Evolutionary conservation across 768 basidiomycete species (phyloP).

Genomic region (Coprinopsis sp.): DNA sequence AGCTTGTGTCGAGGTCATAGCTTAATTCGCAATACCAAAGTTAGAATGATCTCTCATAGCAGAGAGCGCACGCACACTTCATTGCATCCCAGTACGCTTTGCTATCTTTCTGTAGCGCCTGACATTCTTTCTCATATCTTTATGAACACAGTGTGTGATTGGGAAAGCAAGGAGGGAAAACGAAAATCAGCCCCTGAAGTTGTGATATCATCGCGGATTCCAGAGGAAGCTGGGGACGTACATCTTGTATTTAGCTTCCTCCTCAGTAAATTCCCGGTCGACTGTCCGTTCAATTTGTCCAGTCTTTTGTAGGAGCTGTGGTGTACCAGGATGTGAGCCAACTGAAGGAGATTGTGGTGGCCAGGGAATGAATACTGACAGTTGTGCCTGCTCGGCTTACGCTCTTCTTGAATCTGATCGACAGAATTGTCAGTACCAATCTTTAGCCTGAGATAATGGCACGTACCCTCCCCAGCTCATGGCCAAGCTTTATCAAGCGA

Average conservation of each 20-base stretch:
- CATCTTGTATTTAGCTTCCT: constrained; percentile 88
- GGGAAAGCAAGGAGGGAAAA: too few species aligned
- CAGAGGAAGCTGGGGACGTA: constrained; percentile 38
- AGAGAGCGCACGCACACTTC: constrained; percentile 54
- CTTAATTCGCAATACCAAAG: constrained; percentile 32
- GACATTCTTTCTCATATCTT: constrained; percentile 98
- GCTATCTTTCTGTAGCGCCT: constrained; percentile 88
- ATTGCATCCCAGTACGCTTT: constrained; percentile 94
- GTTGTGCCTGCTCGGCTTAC: constrained; percentile 90
- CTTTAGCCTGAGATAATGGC: background rate
- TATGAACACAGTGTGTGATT: too few species aligned
- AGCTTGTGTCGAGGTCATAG: constrained; percentile 91
- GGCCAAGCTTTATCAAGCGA: background rate
- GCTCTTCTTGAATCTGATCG: constrained; percentile 69
- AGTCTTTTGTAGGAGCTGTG: constrained; percentile 91
- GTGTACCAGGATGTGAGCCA: background rate
- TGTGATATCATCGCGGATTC: background rate
- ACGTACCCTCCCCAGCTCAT: constrained; percentile 59
- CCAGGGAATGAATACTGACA: constrained; percentile 35
- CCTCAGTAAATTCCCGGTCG: constrained; percentile 89
- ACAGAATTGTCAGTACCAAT: background rate
- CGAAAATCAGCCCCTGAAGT: too few species aligned
- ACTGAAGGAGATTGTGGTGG: constrained; percentile 13
- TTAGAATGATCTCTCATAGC: background rate
- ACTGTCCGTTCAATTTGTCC: constrained; percentile 96